A percentile compares a stretch with the other conserved stretches of the same genome.
Evolutionary conservation across 2,329 filamentous ascomycete species (phyloP).

Genomic region (Dactylellina leptospora): DNA sequence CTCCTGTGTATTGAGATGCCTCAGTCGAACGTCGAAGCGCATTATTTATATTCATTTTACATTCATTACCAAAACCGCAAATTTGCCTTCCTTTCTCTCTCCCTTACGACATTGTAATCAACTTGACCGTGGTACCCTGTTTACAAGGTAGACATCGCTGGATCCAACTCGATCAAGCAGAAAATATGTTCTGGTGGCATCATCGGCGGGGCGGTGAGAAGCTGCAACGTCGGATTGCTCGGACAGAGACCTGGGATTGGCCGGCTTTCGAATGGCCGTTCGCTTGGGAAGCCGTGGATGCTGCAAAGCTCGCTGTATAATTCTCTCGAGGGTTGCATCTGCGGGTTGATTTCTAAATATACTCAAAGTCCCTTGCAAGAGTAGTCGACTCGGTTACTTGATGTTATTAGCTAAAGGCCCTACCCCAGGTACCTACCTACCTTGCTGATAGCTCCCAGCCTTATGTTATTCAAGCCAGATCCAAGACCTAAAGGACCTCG

Average conservation of each 20-base stretch:
- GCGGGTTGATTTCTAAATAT: constrained; percentile 45
- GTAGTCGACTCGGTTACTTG: not conserved
- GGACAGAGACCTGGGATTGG: constrained; percentile 14
- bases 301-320: not conserved
- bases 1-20: not conserved
- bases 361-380: constrained; percentile 1
- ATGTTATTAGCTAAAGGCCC: not conserved
- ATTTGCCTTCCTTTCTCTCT: too few species aligned
- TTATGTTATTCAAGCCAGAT: too few species aligned
- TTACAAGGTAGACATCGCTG: not conserved
- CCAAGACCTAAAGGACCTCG: too few species aligned
- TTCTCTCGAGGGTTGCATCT: constrained; percentile 2
- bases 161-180: not conserved
- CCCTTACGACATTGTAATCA: too few species aligned
- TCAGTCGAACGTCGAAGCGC: not conserved
- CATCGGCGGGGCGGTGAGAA: constrained; percentile 12
- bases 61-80: too few species aligned
- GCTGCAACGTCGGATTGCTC: constrained; percentile 31
- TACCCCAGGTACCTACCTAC: too few species aligned
- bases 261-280: not conserved
- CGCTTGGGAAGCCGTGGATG: not conserved
- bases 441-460: too few species aligned
- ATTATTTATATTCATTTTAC: constrained; percentile 6
- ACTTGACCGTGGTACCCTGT: not conserved
- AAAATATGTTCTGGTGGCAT: constrained; percentile 3